Conservation (phyloP, 225 moss, liverwort and hornwort species). For the Pseudisothecium myosuroides region DNA sequence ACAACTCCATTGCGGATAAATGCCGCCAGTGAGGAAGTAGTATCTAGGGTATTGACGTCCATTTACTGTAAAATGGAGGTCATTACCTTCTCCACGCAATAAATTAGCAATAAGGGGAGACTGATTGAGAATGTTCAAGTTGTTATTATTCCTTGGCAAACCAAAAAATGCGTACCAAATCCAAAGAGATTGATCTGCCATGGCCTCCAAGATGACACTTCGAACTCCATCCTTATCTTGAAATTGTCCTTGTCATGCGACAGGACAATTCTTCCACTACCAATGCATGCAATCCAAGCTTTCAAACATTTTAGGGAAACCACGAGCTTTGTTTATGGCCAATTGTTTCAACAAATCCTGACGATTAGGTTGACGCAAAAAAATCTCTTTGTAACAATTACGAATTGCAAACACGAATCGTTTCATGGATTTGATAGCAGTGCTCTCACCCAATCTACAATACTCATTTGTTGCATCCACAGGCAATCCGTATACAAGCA, state of each 20-base stretch:
- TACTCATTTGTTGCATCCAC: background rate
- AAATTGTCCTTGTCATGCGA: background rate
- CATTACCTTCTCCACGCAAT: background rate
- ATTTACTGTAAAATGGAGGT: background rate
- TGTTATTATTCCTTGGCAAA: background rate
- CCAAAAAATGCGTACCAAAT: background rate
- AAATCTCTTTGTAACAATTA: background rate
- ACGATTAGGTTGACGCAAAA: background rate
- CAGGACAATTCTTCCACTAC: background rate
- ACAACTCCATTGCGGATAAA: background rate
- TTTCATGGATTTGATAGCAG: background rate
- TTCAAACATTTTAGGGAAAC: background rate
- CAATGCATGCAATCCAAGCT: background rate
- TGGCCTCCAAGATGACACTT: background rate
- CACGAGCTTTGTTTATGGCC: rapidly evolving
- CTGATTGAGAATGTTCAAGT: rapidly evolving
- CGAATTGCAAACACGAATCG: background rate
- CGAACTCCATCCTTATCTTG: background rate
- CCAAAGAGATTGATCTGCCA: background rate
- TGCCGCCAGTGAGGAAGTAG: background rate
- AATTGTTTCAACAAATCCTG: background rate
- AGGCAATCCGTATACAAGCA: background rate
- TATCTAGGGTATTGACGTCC: background rate
- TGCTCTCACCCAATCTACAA: background rate
- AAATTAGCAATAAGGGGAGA: background rate